Evolutionary conservation across 495 filamentous ascomycete species (phyloP), one percentile per base, ranked within the genome.

Genomic region (Rostrohypoxylon terebratum): DNA sequence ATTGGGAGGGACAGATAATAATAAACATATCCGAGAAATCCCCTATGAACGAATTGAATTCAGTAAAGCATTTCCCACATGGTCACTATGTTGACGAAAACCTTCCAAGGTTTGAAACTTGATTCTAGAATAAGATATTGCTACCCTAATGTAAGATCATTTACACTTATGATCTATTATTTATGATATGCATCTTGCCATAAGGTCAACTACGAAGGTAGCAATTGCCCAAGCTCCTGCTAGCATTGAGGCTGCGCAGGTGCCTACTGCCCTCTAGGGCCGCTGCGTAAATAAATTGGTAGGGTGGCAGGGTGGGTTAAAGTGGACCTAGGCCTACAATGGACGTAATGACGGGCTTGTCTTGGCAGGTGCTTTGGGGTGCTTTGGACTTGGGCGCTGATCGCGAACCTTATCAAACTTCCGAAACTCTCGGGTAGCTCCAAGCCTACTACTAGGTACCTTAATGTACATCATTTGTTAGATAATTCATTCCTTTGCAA

Each of bases 371-470:
- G 23, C 23, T n/a, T 28, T 28, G 28, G 28, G 13, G 38, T 33
- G 23, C 23, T n/a, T 28, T 28, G 28, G 28, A 4, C 28, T 60
- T 20, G 25, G 25, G 25, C 14, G 40, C 13, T 23, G 31, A 21
- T 42, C 36, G 58, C 38, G n/a, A 64, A 38, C 28, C 45, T 67
- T 68, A 48, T 60, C 57, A 33, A 18, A 54, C 21, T 38, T 66
- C 63, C 47, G 40, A 40, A 66, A 66, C 63, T 34, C 31, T 48
- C 34, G 28, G 36, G 34, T 23, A 54, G 23, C 50, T 25, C 28
- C 28, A 18, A 7, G 42, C 3, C 28, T 28, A 28, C 28, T n/a
- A n/a, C n/a, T n/a, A 13, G 14, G 14, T 44, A 45, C 42, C 42
- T 7, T 10, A 48, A 7, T 50, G 13, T 33, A 55, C 51, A 55